phyloP scores from a whole-genome alignment of 495 filamentous ascomycete genomes.

The Xeromyces bisporus region DNA sequence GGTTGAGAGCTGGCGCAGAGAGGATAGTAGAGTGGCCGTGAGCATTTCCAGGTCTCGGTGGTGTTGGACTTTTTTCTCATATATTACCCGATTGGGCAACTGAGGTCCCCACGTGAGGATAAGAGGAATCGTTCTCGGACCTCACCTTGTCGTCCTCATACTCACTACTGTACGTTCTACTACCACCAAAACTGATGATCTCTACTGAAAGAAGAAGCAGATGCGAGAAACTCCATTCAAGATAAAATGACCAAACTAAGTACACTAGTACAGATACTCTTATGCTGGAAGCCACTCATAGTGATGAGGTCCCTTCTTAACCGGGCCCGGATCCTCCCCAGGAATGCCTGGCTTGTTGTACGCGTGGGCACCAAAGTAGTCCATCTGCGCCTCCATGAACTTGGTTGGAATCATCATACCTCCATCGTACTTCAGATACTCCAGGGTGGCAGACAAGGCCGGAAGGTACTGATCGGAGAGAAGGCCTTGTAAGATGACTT shows the following conservation, averaged over 20 bases:
- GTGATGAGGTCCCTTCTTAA: conserved; percentile 25
- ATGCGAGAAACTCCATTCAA: background rate
- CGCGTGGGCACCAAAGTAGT: conserved; percentile 58
- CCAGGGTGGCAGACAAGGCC: conserved; percentile 43
- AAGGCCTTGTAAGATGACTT: conserved; percentile 37
- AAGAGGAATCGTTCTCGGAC: too few relatives aligned
- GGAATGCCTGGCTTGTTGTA: conserved; percentile 36
- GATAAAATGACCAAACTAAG: background rate
- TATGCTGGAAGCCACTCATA: conserved; percentile 25
- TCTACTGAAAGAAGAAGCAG: too few relatives aligned
- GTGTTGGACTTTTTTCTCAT: too few relatives aligned
- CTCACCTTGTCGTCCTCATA: too few relatives aligned
- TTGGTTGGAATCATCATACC: conserved; percentile 42
- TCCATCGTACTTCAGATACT: conserved; percentile 51
- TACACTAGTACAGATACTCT: background rate
- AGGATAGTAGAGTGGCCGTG: conserved; percentile 3
- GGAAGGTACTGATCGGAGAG: conserved; percentile 49
- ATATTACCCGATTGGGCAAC: conserved; percentile 5
- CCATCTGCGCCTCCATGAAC: conserved; percentile 62
- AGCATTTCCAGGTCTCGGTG: too few relatives aligned
- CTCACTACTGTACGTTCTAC: too few relatives aligned
- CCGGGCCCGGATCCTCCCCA: conserved; percentile 26
- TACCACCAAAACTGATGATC: too few relatives aligned
- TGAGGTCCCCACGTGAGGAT: background rate
- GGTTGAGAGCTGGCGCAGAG: conserved; percentile 14